phyloP scores from a whole-genome alignment of 164 flowering plant genomes.

The Berberis vulgaris region DNA sequence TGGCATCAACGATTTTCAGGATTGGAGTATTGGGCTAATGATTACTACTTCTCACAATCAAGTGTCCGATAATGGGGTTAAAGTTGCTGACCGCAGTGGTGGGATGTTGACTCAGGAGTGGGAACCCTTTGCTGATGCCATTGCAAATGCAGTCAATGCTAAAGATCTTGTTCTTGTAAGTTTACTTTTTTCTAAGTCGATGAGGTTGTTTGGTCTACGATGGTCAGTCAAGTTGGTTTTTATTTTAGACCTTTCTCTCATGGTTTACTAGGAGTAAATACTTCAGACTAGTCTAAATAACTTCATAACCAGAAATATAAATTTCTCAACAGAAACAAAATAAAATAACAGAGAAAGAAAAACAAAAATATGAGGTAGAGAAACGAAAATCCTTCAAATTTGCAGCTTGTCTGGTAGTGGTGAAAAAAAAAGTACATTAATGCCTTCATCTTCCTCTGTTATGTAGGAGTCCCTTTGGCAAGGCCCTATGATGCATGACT shows the following conservation, averaged over 20 bases:
- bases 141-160: conserved; percentile 56
- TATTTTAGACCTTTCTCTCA: neutral
- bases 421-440: no score
- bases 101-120: conserved; percentile 84
- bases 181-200: neutral
- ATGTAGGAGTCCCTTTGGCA: no score
- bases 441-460: no score
- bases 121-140: conserved; percentile 93
- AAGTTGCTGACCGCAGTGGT: conserved; percentile 78
- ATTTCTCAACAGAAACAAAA: no score
- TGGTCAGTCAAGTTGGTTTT: neutral
- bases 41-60: conserved; percentile 93
- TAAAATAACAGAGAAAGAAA: no score
- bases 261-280: no score
- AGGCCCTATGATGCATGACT: no score
- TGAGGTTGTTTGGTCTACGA: neutral
- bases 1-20: conserved; percentile 61
- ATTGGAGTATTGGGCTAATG: conserved; percentile 79
- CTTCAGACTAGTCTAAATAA: no score
- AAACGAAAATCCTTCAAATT: no score
- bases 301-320: no score
- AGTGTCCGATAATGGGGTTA: conserved; percentile 78
- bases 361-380: no score
- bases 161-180: conserved; percentile 45
- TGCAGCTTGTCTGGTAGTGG: no score